A percentile compares a stretch with the other conserved stretches of the same genome.
These are phyloP conservation scores for Blastobotrys malaysiensis DNA, from an alignment of 1,139 yeast genomes.

Conservation along the genomic window DNA sequence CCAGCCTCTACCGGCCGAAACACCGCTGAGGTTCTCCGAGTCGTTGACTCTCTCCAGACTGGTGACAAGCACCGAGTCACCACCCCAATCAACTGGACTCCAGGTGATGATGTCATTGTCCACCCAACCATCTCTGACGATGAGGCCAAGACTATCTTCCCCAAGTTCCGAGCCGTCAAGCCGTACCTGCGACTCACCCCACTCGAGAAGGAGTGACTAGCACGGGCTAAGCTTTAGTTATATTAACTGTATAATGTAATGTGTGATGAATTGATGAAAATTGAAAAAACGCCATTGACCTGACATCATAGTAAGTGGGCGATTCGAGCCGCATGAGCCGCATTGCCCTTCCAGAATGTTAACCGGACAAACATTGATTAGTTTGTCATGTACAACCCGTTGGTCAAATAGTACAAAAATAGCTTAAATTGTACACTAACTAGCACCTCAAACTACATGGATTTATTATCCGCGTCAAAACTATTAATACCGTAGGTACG, in stretches of 20 bases:
- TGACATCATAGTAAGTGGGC: too few relatives aligned
- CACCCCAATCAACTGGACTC: slow-evolving; percentile 83
- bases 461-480: too few relatives aligned
- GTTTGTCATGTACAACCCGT: too few relatives aligned
- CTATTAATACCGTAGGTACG: too few relatives aligned
- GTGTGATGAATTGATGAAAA: neutral
- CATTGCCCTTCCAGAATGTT: too few relatives aligned
- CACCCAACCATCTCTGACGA: slow-evolving; percentile 68
- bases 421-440: too few relatives aligned
- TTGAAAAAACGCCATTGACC: too few relatives aligned
- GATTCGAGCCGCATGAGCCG: too few relatives aligned
- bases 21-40: slow-evolving; percentile 81
- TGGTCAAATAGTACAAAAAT: too few relatives aligned
- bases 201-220: slow-evolving; percentile 21
- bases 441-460: too few relatives aligned
- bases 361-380: too few relatives aligned
- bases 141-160: slow-evolving; percentile 68
- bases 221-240: neutral
- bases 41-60: slow-evolving; percentile 71
- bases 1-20: slow-evolving; percentile 87
- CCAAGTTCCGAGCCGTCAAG: slow-evolving; percentile 69
- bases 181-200: slow-evolving; percentile 67
- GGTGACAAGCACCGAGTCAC: slow-evolving; percentile 68
- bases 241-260: neutral
- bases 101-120: slow-evolving; percentile 81